Conservation (phyloP, 805 yeast genomes). For the Wickerhamomyces chaumierensis region DNA sequence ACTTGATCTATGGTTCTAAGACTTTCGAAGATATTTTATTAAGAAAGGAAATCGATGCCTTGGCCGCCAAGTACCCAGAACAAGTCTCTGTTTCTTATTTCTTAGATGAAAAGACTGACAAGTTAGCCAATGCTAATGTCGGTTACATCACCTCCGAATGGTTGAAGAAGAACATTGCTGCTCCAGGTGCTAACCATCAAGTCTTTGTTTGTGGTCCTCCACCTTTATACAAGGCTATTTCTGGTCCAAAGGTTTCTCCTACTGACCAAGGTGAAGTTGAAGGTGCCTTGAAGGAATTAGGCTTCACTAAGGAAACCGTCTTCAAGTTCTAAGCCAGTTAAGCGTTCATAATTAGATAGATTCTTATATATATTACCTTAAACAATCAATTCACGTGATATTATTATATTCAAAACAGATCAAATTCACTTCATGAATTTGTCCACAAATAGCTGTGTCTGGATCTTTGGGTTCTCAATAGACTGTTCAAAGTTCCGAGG, state of each 20-base stretch:
- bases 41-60: constrained; percentile 61
- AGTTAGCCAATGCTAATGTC: constrained; percentile 39
- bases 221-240: constrained; percentile 73
- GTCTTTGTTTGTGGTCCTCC: constrained; percentile 96
- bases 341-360: too few species aligned
- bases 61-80: constrained; percentile 59
- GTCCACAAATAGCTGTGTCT: constrained; percentile 5
- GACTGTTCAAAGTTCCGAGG: constrained; percentile 7
- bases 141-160: constrained; percentile 78
- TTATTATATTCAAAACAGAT: too few species aligned
- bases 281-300: constrained; percentile 82
- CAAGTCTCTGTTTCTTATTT: constrained; percentile 73
- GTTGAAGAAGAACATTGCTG: constrained; percentile 48
- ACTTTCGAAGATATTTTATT: constrained; percentile 73
- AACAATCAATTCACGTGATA: too few species aligned
- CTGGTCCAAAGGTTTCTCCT: constrained; percentile 80
- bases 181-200: constrained; percentile 57
- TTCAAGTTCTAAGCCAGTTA: constrained; percentile 66
- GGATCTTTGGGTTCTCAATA: constrained; percentile 7
- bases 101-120: constrained; percentile 46
- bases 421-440: constrained; percentile 1
- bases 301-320: constrained; percentile 78
- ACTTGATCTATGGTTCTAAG: constrained; percentile 70
- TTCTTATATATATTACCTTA: too few species aligned
- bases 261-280: constrained; percentile 89